phyloP scores from a whole-genome alignment of 116 monocot species.

The Dioscorea cayenensis region DNA sequence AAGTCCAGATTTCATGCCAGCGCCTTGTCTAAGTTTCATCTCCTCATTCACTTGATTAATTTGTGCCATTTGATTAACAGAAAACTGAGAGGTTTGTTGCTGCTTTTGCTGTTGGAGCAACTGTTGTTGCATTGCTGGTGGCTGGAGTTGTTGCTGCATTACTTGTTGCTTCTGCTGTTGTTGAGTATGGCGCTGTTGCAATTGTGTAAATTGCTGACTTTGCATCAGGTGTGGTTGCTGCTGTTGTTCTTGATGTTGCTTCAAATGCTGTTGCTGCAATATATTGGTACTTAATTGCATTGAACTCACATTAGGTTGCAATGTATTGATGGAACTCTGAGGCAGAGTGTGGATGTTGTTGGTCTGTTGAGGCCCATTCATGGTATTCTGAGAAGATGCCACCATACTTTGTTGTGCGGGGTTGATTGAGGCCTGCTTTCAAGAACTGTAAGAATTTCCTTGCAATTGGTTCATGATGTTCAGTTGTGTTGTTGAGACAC shows the following conservation, averaged over 20 bases:
- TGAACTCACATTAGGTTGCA: conserved; percentile 15
- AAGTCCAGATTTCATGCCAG: conserved; percentile 42
- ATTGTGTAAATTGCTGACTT: conserved; percentile 29
- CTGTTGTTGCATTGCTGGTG: conserved; percentile 29
- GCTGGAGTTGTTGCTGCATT: conserved; percentile 31
- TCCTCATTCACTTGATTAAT: conserved; percentile 57
- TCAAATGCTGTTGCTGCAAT: conserved; percentile 21
- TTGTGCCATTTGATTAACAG: conserved; percentile 39
- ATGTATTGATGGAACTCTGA: conserved; percentile 16
- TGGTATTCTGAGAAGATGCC: conserved; percentile 29
- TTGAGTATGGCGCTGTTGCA: conserved; percentile 27
- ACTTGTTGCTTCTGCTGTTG: conserved; percentile 35
- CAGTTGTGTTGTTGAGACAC: conserved; percentile 23
- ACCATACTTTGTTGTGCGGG: conserved; percentile 35
- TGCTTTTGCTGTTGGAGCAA: conserved; percentile 30
- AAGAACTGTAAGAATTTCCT: conserved; percentile 26
- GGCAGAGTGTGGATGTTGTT: conserved; percentile 21
- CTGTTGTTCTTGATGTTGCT: conserved; percentile 25
- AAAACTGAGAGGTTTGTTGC: conserved; percentile 30
- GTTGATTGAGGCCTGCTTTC: conserved; percentile 29
- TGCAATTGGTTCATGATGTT: conserved; percentile 37
- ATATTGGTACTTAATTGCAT: conserved; percentile 19
- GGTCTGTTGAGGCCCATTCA: conserved; percentile 28
- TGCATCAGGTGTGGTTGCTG: conserved; percentile 23
- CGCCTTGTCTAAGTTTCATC: conserved; percentile 40